Conservation (phyloP, 441 rosid species). For the Daphne laureola region DNA sequence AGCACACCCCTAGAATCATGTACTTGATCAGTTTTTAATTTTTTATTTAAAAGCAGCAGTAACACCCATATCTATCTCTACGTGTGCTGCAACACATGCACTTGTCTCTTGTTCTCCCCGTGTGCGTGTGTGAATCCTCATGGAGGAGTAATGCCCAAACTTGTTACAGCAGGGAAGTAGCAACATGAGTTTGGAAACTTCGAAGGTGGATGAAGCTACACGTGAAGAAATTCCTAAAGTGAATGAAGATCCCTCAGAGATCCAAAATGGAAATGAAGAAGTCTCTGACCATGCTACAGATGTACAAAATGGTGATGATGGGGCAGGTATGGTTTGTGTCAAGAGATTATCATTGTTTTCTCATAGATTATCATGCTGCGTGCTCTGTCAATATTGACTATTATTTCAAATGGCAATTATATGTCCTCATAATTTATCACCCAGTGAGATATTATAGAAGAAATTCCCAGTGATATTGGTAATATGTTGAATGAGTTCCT, state of each 20-base stretch:
- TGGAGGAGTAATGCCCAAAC: too few species aligned
- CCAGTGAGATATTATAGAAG: too few species aligned
- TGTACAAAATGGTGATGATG: constrained; percentile 35
- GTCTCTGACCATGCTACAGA: constrained; percentile 24
- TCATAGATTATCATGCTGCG: neutral
- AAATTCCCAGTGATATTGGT: too few species aligned
- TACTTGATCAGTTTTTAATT: too few species aligned
- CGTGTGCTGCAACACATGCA: too few species aligned
- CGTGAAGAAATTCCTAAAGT: neutral
- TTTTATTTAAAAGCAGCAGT: too few species aligned
- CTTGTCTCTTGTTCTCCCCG: too few species aligned
- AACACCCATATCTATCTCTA: too few species aligned
- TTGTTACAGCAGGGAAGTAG: constrained; percentile 1
- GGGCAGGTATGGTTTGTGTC: constrained; percentile 35
- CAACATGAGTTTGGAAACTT: neutral
- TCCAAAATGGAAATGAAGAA: constrained; percentile 30
- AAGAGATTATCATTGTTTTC: constrained; percentile 3
- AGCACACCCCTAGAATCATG: too few species aligned
- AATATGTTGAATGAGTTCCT: too few species aligned
- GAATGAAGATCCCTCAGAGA: constrained; percentile 23
- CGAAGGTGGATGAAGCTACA: neutral
- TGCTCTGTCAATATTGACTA: neutral
- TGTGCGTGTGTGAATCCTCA: too few species aligned
- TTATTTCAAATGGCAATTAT: neutral
- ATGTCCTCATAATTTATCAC: too few species aligned